Evolutionary conservation across 2,329 filamentous ascomycete genomes (phyloP), one percentile per base, ranked within the genome.

Genomic region (Alternaria metachromatica): DNA sequence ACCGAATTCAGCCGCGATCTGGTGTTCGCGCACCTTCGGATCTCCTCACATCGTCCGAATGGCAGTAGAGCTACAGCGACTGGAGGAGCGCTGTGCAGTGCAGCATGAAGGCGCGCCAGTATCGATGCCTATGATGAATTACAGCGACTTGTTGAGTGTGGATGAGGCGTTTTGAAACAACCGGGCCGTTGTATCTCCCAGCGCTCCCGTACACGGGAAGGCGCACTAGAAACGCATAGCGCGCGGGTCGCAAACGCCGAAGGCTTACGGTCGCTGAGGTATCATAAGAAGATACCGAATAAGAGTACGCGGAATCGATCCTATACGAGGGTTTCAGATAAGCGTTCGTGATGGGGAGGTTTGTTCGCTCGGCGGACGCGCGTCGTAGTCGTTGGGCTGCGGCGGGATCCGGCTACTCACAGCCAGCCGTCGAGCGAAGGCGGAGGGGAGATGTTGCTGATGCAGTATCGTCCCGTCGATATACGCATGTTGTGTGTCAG

Each of bases 1-100:
- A 51, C 18, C 9, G 23, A 18, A 8, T 37, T 49, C 55, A 50
- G 28, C 45, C 20, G 45, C 28, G 20, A 58, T 41, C 28, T 50
- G 15, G 15, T 37, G 55, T 58, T 58, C 45, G 23, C 46, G 48
- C 50, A 12, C 55, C 15, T 60, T 30, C 63, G 60, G 63, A 55
- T 65, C 63, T 65, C 63, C 63, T 53, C 60, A 56, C 41, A 37
- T 49, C 13, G n/a, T 43, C 59, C 63, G 55, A 45, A 50, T 25
- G 9, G 18, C 43, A 18, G 23, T 20, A 30, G 21, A 30, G 26
- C 41, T 13, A 20, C 13, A 23, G 15, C 10, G 20, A 49, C 20
- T 25, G 13, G 18, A 13, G 9, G 13, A 7, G n/a, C 26, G 45
- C 7, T 41, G 8, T 23, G 13, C 21, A 18, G 12, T 30, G 13